Base-by-base conservation (phyloP, 257 asterid species). In the Solanum arcanum region DNA sequence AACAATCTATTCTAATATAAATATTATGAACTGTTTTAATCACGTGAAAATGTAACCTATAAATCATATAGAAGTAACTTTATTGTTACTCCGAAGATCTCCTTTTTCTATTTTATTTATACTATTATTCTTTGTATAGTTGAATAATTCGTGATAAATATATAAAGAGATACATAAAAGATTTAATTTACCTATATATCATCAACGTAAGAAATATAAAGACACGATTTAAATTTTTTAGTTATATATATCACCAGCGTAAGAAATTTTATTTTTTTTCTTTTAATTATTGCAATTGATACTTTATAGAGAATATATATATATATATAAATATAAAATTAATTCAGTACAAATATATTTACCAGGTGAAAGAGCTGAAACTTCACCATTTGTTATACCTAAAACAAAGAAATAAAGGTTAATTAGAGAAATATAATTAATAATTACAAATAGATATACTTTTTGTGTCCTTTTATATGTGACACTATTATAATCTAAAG, bases 391-490 rank as follows among this genome's bases (percentile, higher is more conserved):
- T 69, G 23, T 6, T 69, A 20, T 69, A 69, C 76, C 76, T 69
- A 69, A 56, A 69, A 69, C 41, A 69, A 69, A 69, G 6, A 69
- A 69, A 69, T 29, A 69, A 69, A 69, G 23, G 42, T 69, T 29
- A 69, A 69, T 69, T 69, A 69, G 39, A 27, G 14, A 68, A 68
- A 27, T 68, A 68, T 13, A 68, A 68, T 68, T 27, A 27, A 25
- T 68, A 4, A 31, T 64, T 11, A 11, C 72, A 64, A 64, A 23
- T 64, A 64, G 12, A 64, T 1, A 64, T 64, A 23, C 5, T 62
- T 23, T n/a, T 5, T n/a, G 27, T 64, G 16, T 64, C 2, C 1
- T n/a, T 23, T 3, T 66, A 2, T 66, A 64, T 0, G 1, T n/a
- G 35, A 9, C 73, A 12, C 16, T 25, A 64, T 64, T 66, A 0